phyloP scores from a whole-genome alignment of 2,329 filamentous ascomycete species.

The Stachybotrys chartarum region DNA sequence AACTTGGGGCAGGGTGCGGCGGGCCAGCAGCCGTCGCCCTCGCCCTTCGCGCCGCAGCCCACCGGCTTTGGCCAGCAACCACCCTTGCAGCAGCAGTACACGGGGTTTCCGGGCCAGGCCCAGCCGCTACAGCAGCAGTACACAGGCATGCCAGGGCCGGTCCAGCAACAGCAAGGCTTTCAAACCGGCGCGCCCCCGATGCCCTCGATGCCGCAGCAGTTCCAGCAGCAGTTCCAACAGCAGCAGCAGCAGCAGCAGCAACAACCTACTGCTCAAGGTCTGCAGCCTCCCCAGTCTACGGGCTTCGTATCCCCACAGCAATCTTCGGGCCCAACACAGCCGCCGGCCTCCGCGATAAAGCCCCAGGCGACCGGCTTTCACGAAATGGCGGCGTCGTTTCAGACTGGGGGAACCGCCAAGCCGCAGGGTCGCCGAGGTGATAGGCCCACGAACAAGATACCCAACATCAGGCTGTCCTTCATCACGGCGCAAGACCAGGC shows the following conservation, averaged over 20 bases:
- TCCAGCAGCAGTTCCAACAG: slow-evolving; percentile 51
- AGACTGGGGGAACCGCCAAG: slow-evolving; percentile 38
- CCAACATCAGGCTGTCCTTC: slow-evolving; percentile 89
- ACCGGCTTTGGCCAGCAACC: slow-evolving; percentile 49
- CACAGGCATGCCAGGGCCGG: slow-evolving; percentile 52
- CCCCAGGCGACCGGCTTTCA: slow-evolving; percentile 60
- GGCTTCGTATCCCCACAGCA: slow-evolving; percentile 45
- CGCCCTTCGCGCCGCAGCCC: slow-evolving; percentile 50
- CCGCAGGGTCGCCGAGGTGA: slow-evolving; percentile 37
- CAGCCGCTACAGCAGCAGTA: slow-evolving; percentile 60
- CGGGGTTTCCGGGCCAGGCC: slow-evolving; percentile 53
- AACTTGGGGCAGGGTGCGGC: slow-evolving; percentile 27
- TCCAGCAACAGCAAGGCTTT: slow-evolving; percentile 52
- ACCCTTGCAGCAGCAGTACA: slow-evolving; percentile 57
- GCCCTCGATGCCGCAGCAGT: slow-evolving; percentile 53
- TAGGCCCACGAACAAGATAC: slow-evolving; percentile 63
- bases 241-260: slow-evolving; percentile 47
- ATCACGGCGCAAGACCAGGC: slow-evolving; percentile 92
- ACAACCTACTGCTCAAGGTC: slow-evolving; percentile 27
- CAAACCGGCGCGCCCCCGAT: slow-evolving; percentile 53
- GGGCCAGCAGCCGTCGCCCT: slow-evolving; percentile 42
- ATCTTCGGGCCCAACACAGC: slow-evolving; percentile 36
- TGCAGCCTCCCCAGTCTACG: slow-evolving; percentile 34
- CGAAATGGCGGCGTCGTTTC: slow-evolving; percentile 62
- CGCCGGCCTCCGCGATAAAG: slow-evolving; percentile 54